Percentiles rank a stretch among this genome's conserved stretches.
phyloP scores from a whole-genome alignment of 768 basidiomycete species.

The Hygrophorus pudorinus region DNA sequence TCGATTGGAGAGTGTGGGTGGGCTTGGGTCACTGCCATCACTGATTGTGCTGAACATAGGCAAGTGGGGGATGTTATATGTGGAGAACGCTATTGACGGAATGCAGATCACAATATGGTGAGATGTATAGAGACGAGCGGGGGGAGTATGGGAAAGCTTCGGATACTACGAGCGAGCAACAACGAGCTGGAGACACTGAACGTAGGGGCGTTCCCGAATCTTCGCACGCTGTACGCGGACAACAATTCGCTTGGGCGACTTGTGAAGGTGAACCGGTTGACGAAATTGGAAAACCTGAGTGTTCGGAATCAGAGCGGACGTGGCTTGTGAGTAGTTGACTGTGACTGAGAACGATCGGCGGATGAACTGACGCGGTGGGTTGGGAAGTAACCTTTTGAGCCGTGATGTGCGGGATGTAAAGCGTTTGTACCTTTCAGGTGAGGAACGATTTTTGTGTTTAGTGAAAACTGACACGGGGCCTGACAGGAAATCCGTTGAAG shows the following conservation, averaged over 20 bases:
- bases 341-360: not conserved
- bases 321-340: slow-evolving; percentile 53
- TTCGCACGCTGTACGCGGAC: slow-evolving; percentile 91
- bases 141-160: slow-evolving; percentile 53
- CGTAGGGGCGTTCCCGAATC: slow-evolving; percentile 48
- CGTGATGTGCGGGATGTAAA: slow-evolving; percentile 86
- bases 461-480: slow-evolving; percentile 8
- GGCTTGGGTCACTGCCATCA: slow-evolving; percentile 50
- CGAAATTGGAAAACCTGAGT: slow-evolving; percentile 81
- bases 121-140: slow-evolving; percentile 41
- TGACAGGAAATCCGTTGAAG: slow-evolving; percentile 63
- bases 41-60: slow-evolving; percentile 77
- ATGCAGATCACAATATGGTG: slow-evolving; percentile 65
- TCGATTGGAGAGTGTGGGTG: slow-evolving; percentile 44
- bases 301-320: slow-evolving; percentile 79
- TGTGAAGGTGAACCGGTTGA: slow-evolving; percentile 43
- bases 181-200: slow-evolving; percentile 69
- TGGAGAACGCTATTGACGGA: slow-evolving; percentile 7
- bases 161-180: slow-evolving; percentile 77
- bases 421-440: slow-evolving; percentile 90
- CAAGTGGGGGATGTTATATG: slow-evolving; percentile 29
- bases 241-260: slow-evolving; percentile 56
- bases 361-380: not conserved
- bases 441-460: slow-evolving; percentile 19
- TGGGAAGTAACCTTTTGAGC: slow-evolving; percentile 33